Evolutionary conservation across 306 rosid genomes (phyloP).

Genomic region (Trifolium repens): DNA sequence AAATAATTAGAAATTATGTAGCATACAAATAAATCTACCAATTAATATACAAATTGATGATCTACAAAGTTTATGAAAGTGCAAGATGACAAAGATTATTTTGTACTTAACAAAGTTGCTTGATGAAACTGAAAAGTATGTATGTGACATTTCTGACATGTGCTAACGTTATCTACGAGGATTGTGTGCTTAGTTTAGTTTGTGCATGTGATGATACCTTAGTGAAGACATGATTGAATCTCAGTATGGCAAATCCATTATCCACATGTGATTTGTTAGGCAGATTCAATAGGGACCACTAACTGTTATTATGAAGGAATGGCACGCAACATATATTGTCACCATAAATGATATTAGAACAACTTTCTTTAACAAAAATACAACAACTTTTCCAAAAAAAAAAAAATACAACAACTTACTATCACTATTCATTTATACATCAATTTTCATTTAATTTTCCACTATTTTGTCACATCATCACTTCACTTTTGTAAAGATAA

Average conservation of each 20-base stretch:
- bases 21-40: too few relatives aligned
- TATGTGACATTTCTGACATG: constrained; percentile 14
- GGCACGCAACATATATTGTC: too few relatives aligned
- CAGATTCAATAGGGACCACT: constrained; percentile 44
- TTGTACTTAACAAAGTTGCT: background rate
- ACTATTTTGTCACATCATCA: too few relatives aligned
- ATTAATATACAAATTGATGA: too few relatives aligned
- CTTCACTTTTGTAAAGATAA: too few relatives aligned
- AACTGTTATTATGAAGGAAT: constrained; percentile 29
- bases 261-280: constrained; percentile 36
- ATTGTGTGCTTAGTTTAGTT: constrained; percentile 13
- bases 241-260: constrained; percentile 29
- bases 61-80: background rate
- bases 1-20: background rate
- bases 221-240: constrained; percentile 33
- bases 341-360: too few relatives aligned
- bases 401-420: too few relatives aligned
- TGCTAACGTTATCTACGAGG: constrained; percentile 24
- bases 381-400: too few relatives aligned
- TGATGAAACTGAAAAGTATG: constrained; percentile 8
- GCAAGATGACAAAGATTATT: background rate
- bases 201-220: constrained; percentile 43
- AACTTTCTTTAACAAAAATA: too few relatives aligned
- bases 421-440: too few relatives aligned
- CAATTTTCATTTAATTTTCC: too few relatives aligned